Conservation (phyloP, 2,329 filamentous ascomycete species). For the Tetracladium maxilliforme region DNA sequence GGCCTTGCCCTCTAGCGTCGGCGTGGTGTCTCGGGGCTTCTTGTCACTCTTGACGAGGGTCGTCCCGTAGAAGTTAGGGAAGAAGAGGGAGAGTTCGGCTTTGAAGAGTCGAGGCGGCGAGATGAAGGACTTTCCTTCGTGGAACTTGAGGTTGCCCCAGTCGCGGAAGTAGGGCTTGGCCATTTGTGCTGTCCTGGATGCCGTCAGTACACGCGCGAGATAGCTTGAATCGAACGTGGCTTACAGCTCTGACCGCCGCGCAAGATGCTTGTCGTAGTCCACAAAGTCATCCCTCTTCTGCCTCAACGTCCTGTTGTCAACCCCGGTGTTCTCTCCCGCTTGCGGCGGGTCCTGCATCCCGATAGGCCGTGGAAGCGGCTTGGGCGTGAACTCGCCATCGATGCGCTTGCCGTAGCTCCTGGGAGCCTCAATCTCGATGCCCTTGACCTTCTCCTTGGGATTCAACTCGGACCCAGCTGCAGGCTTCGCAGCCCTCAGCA, state of each 20-base stretch:
- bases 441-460: too few relatives aligned
- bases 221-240: constrained; percentile 10
- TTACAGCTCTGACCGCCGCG: constrained; percentile 62
- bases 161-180: constrained; percentile 89
- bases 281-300: constrained; percentile 69
- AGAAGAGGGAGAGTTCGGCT: constrained; percentile 70
- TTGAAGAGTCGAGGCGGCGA: constrained; percentile 77
- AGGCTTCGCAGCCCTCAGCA: too few relatives aligned
- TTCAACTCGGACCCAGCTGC: too few relatives aligned
- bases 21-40: constrained; percentile 52
- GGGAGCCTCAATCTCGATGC: too few relatives aligned
- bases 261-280: constrained; percentile 72
- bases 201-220: neutral
- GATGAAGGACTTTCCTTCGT: constrained; percentile 86
- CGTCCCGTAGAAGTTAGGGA: constrained; percentile 77
- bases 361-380: constrained; percentile 57
- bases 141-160: constrained; percentile 70
- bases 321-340: constrained; percentile 68
- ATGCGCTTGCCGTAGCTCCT: constrained; percentile 41
- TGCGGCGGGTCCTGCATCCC: constrained; percentile 63
- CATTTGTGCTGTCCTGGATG: constrained; percentile 55
- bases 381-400: constrained; percentile 39
- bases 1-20: constrained; percentile 55
- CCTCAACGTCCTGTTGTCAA: constrained; percentile 50
- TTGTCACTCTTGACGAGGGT: constrained; percentile 50